These are phyloP conservation scores for Candida fluviatilis DNA, from an alignment of 805 yeast species.

Conservation along the genomic window DNA sequence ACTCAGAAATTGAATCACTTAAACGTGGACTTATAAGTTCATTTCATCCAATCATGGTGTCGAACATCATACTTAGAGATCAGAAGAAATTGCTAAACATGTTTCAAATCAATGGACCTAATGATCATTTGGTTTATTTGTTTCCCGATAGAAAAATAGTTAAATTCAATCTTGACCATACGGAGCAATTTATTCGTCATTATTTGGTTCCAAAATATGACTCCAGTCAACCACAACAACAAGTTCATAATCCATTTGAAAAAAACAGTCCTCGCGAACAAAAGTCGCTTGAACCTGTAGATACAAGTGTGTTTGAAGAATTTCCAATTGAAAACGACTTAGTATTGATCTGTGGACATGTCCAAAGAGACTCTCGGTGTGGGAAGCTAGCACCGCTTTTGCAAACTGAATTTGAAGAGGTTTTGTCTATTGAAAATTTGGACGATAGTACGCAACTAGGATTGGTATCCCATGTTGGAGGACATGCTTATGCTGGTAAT, in stretches of 20 bases:
- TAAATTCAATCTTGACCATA: conserved; percentile 27
- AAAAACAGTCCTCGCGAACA: background rate
- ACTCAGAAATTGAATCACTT: conserved; percentile 31
- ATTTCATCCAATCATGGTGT: conserved; percentile 47
- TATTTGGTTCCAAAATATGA: conserved; percentile 35
- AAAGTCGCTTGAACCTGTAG: background rate
- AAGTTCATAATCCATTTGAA: conserved; percentile 24
- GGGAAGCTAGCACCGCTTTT: conserved; percentile 63
- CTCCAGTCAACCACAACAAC: conserved; percentile 7
- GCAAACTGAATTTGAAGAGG: conserved; percentile 44
- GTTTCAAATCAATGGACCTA: background rate
- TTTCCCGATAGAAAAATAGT: conserved; percentile 52
- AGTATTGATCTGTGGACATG: conserved; percentile 64
- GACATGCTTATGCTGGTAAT: conserved; percentile 85
- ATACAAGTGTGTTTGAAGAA: conserved; percentile 4
- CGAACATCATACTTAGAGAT: conserved; percentile 36
- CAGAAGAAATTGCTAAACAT: conserved; percentile 8
- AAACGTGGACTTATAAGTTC: conserved; percentile 36
- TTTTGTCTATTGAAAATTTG: conserved; percentile 31
- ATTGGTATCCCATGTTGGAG: conserved; percentile 73
- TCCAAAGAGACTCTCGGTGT: conserved; percentile 60
- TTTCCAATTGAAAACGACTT: conserved; percentile 19
- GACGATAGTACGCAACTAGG: conserved; percentile 40
- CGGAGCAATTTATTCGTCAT: conserved; percentile 35
- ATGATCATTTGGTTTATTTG: conserved; percentile 32